Percentiles rank a stretch among this genome's conserved stretches.
Conservation (phyloP, 768 basidiomycete genomes). For the Panaeolus cyanescens region DNA sequence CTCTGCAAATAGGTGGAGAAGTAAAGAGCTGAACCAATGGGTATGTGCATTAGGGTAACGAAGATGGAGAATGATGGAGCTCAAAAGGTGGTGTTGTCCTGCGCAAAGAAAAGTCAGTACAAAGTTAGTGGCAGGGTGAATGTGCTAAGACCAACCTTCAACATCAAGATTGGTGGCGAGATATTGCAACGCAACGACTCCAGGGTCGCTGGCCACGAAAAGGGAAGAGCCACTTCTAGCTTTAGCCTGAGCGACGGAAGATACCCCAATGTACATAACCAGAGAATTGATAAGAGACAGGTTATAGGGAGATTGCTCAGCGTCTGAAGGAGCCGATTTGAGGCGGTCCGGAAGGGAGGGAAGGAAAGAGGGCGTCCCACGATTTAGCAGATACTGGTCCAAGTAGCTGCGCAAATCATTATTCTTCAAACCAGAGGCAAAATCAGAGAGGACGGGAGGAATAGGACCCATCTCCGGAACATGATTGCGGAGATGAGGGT, state of each 20-base stretch:
- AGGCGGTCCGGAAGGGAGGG: conserved; percentile 81
- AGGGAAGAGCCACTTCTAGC: conserved; percentile 79
- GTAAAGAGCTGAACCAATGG: conserved; percentile 93
- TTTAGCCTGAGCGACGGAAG: conserved; percentile 87
- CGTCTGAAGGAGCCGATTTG: conserved; percentile 41
- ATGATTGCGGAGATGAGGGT: conserved; percentile 78
- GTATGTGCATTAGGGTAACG: conserved; percentile 99
- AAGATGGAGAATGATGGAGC: conserved; percentile 90
- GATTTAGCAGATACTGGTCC: conserved; percentile 83
- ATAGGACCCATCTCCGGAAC: conserved; percentile 91
- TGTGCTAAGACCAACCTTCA: conserved; percentile 66
- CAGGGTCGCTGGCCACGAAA: conserved; percentile 82
- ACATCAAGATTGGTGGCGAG: conserved; percentile 83
- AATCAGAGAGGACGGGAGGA: conserved; percentile 91
- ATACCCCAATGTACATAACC: conserved; percentile 95
- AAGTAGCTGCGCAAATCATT: conserved; percentile 79
- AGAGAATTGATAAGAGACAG: conserved; percentile 89
- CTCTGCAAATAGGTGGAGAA: conserved; percentile 86
- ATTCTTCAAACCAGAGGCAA: conserved; percentile 77
- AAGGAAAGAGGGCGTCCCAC: conserved; percentile 71
- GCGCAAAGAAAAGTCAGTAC: conserved; percentile 7
- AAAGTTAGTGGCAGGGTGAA: background rate
- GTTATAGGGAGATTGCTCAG: conserved; percentile 70
- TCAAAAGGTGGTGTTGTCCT: conserved; percentile 96
- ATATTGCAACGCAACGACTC: conserved; percentile 82